Conservation (phyloP, 2,329 filamentous ascomycete species). For the Talaromyces sp. region DNA sequence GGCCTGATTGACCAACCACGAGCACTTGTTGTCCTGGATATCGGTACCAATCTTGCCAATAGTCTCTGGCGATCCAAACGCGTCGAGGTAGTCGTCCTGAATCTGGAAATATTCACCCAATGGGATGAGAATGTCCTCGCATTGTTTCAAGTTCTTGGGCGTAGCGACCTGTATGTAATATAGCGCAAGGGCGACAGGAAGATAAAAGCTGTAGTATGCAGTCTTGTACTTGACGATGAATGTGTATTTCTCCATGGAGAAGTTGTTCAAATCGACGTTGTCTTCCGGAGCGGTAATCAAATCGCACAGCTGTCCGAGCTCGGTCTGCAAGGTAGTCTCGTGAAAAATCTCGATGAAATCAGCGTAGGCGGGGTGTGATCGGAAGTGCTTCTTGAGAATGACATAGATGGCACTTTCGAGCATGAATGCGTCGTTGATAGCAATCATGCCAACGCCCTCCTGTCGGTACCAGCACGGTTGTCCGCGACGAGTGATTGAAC, state of each 20-base stretch:
- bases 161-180: constrained; percentile 82
- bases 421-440: constrained; percentile 98
- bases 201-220: constrained; percentile 98
- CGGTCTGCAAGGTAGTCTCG: constrained; percentile 88
- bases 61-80: constrained; percentile 85
- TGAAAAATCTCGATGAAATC: constrained; percentile 96
- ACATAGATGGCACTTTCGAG: constrained; percentile 87
- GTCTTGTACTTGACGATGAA: constrained; percentile 99
- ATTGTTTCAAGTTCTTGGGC: constrained; percentile 81
- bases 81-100: constrained; percentile 98
- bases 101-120: constrained; percentile 99
- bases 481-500: constrained; percentile 88
- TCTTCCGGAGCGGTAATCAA: constrained; percentile 95
- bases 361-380: constrained; percentile 78
- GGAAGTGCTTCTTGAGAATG: constrained; percentile 92
- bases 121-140: constrained; percentile 88
- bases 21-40: constrained; percentile 99
- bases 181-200: constrained; percentile 87
- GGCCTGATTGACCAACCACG: constrained; percentile 95
- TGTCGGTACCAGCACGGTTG: constrained; percentile 96
- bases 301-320: constrained; percentile 92
- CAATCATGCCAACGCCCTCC: constrained; percentile 85
- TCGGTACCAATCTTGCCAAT: constrained; percentile 99
- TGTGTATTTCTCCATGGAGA: constrained; percentile 88
- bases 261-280: constrained; percentile 87